A percentile compares a stretch with the other conserved stretches of the same genome.
Conservation (phyloP, 805 yeast species). For the Candida nanaspora region DNA sequence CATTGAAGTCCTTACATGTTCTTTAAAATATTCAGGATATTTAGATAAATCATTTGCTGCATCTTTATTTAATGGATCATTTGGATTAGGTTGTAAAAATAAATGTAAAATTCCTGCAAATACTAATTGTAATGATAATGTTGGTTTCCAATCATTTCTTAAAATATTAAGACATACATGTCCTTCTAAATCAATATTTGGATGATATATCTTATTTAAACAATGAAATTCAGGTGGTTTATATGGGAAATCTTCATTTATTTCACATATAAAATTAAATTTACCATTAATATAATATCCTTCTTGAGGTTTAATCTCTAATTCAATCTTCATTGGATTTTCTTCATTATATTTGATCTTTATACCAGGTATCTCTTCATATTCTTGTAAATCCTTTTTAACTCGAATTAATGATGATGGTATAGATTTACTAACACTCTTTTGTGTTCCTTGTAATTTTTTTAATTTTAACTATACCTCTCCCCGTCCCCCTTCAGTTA, state of each 20-base stretch:
- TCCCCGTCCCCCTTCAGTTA: too few relatives aligned
- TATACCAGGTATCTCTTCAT: conserved; percentile 41
- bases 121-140: conserved; percentile 70
- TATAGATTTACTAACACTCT: conserved; percentile 9
- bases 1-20: conserved; percentile 59
- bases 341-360: conserved; percentile 33
- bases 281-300: conserved; percentile 66
- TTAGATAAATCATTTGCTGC: conserved; percentile 59
- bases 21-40: conserved; percentile 41
- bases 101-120: conserved; percentile 80
- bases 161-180: conserved; percentile 87
- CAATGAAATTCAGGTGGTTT: conserved; percentile 86
- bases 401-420: conserved; percentile 67
- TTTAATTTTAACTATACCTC: conserved; percentile 22
- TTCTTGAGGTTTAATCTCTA: conserved; percentile 56
- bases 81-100: conserved; percentile 84
- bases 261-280: conserved; percentile 61
- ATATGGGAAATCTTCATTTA: conserved; percentile 77
- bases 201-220: conserved; percentile 73
- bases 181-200: conserved; percentile 86
- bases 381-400: conserved; percentile 69
- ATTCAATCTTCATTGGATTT: conserved; percentile 55
- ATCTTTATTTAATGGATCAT: conserved; percentile 88
- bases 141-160: conserved; percentile 96
- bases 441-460: conserved; percentile 23